These are phyloP conservation scores for Suhomyces sp. DNA, from an alignment of 805 yeast species.

Conservation along the genomic window DNA sequence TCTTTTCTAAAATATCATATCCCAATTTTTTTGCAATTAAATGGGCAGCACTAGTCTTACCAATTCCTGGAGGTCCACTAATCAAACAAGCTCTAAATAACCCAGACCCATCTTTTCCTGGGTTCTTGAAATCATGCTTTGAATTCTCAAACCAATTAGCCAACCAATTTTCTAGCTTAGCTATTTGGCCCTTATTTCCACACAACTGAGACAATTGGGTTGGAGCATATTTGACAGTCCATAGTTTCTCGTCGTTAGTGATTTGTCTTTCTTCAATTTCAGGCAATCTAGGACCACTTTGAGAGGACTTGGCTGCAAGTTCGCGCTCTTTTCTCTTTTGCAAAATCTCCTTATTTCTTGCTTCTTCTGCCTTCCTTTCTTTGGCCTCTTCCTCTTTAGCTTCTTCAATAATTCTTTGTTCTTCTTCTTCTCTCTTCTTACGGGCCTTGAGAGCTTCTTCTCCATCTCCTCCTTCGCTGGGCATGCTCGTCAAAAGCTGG, in stretches of 20 bases:
- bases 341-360: slow-evolving; percentile 38
- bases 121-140: slow-evolving; percentile 52
- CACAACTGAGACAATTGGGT: slow-evolving; percentile 71
- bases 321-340: slow-evolving; percentile 14
- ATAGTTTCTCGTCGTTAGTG: slow-evolving; percentile 62
- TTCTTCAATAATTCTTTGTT: slow-evolving; percentile 48
- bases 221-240: slow-evolving; percentile 97
- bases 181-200: slow-evolving; percentile 82
- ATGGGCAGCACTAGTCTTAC: slow-evolving; percentile 82
- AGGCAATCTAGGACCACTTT: slow-evolving; percentile 7
- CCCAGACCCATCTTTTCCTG: slow-evolving; percentile 66
- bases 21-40: slow-evolving; percentile 68
- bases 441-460: slow-evolving; percentile 72
- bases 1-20: slow-evolving; percentile 71
- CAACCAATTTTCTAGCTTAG: slow-evolving; percentile 71
- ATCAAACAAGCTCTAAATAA: slow-evolving; percentile 79
- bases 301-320: background rate
- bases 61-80: slow-evolving; percentile 86
- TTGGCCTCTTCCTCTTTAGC: slow-evolving; percentile 38
- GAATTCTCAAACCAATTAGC: slow-evolving; percentile 66
- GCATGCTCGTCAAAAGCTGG: slow-evolving; percentile 73
- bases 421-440: slow-evolving; percentile 68
- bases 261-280: slow-evolving; percentile 29
- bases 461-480: slow-evolving; percentile 90
- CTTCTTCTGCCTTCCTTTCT: slow-evolving; percentile 12